Evolutionary conservation across 2,329 filamentous ascomycete genomes (phyloP).

Genomic region (Xylariaceae sp.): DNA sequence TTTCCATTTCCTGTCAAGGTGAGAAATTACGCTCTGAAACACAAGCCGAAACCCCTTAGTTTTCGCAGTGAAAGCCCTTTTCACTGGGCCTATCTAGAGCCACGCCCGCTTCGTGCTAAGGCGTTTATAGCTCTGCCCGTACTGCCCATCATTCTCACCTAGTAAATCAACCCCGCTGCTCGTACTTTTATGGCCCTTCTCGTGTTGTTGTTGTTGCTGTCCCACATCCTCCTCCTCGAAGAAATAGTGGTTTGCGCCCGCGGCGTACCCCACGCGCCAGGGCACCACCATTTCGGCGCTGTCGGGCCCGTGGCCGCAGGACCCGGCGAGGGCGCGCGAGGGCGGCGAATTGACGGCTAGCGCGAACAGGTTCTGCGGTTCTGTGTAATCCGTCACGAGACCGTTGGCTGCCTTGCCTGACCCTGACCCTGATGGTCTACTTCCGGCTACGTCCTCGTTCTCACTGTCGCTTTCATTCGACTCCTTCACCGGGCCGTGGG

Average conservation of each 20-base stretch:
- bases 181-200: neutral
- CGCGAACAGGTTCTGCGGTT: slow-evolving; percentile 77
- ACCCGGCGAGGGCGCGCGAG: slow-evolving; percentile 34
- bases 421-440: neutral
- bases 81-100: too few relatives aligned
- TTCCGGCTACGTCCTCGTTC: neutral
- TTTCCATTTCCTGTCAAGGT: too few relatives aligned
- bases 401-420: slow-evolving; percentile 24
- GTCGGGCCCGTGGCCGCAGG: slow-evolving; percentile 39
- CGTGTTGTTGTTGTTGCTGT: neutral
- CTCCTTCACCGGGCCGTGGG: neutral
- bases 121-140: slow-evolving; percentile 33
- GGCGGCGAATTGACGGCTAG: slow-evolving; percentile 67
- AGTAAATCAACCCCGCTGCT: slow-evolving; percentile 11
- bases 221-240: slow-evolving; percentile 31
- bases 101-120: slow-evolving; percentile 32
- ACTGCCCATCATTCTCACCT: slow-evolving; percentile 4
- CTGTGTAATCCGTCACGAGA: slow-evolving; percentile 79
- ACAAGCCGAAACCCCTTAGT: too few relatives aligned
- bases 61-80: too few relatives aligned
- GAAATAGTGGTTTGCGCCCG: slow-evolving; percentile 40
- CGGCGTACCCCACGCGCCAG: slow-evolving; percentile 37
- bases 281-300: slow-evolving; percentile 30
- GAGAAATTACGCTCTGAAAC: too few relatives aligned
- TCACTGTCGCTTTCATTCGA: slow-evolving; percentile 13